These are phyloP conservation scores for Schizonepeta tenuifolia DNA, from an alignment of 257 asterid species.

Conservation along the genomic window DNA sequence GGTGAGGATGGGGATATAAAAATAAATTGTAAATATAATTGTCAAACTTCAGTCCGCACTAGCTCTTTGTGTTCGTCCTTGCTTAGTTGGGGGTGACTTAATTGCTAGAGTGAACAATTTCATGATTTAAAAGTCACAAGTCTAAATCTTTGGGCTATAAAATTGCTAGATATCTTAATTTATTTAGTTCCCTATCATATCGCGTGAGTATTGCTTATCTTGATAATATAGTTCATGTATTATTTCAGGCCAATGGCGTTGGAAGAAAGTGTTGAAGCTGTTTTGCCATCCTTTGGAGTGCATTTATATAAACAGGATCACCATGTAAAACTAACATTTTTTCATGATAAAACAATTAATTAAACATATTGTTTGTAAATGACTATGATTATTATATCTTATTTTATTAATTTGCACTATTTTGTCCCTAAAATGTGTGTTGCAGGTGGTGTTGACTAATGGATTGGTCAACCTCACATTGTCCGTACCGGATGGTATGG, in stretches of 20 bases:
- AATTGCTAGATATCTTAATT: background rate
- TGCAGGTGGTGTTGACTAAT: conserved; percentile 51
- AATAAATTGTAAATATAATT: too few species aligned
- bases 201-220: background rate
- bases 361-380: background rate
- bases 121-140: background rate
- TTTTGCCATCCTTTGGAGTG: conserved; percentile 2
- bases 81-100: background rate
- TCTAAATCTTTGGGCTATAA: background rate
- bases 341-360: background rate
- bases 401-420: too few species aligned
- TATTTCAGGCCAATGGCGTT: background rate
- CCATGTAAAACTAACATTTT: background rate
- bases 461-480: conserved; percentile 48
- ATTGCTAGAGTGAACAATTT: background rate
- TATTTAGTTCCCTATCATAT: background rate
- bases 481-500: conserved; percentile 48
- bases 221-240: background rate
- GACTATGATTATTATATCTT: too few species aligned
- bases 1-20: too few species aligned
- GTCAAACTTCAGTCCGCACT: too few species aligned
- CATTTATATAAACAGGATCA: background rate
- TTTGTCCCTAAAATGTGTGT: background rate
- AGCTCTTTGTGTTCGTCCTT: too few species aligned
- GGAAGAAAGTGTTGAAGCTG: background rate